Base-by-base conservation (phyloP, 2,329 filamentous ascomycete genomes). In the Mariannaea sp. region DNA sequence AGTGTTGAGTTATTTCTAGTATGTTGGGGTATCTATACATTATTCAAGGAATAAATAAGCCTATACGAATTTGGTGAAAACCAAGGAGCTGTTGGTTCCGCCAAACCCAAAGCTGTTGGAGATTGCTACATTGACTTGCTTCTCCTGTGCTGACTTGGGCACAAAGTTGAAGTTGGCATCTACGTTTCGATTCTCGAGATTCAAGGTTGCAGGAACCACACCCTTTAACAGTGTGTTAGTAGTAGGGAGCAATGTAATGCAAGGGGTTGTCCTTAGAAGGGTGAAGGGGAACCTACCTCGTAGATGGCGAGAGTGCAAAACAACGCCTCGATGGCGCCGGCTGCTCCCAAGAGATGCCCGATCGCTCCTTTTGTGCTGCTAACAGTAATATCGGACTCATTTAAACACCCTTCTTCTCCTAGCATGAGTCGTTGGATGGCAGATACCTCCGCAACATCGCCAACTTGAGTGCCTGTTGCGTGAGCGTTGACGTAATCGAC, bases 81-180 rank as follows among this genome's bases (percentile, higher is more conserved):
- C 92, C 30, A 99, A 76, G 48, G 86, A 92, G 35, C 93, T 92
- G 75, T 99, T 99, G 1, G 93, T 97, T 13, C 94, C 94, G 9
- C 94, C 94, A 75, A 99, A 99, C 0, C 94, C 94, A 74, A 99
- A 99, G 70, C 93, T 97, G 68, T 99, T 99, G 3, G 90, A 94
- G 53, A 99, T 65, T 5, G 89, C 90, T 17, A 93, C 87, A 52
- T 84, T 76, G 9, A 97, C 83, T 2, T 78, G 69, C 60, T 84
- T 86, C 46, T 88, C 72, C 71, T 97, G 92, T 1, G 91, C 80
- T 39, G 77, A 68, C 4, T 85, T 78, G 0, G 92, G 84, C 3
- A 96, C 86, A 70, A 97, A 93, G 68, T 97, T 97, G 75, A 93
- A 96, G 58, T 85, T 76, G 48, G 90, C 88, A 4, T 85, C 80